Conservation (phyloP, 306 rosid genomes). For the Sphenostylis stenocarpa region DNA sequence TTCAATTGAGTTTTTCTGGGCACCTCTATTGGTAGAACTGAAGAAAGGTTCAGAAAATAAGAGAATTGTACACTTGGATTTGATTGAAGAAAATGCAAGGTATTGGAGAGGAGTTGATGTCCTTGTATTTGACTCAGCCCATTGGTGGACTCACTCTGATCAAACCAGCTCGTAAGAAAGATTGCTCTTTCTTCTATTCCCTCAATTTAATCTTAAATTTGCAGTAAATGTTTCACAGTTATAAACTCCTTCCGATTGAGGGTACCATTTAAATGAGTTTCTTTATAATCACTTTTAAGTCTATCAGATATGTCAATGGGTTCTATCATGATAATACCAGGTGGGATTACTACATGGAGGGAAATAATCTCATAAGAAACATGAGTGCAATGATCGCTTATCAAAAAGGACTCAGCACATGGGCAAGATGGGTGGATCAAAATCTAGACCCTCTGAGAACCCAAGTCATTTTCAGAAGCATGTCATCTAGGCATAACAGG, state of each 20-base stretch:
- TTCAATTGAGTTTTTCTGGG: constrained; percentile 85
- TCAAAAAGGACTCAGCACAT: constrained; percentile 74
- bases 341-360: constrained; percentile 87
- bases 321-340: constrained; percentile 38
- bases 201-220: not conserved
- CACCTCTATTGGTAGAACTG: constrained; percentile 81
- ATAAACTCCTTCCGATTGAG: too few relatives aligned
- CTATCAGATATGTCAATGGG: not conserved
- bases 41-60: constrained; percentile 58
- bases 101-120: constrained; percentile 87
- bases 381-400: constrained; percentile 85
- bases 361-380: constrained; percentile 36
- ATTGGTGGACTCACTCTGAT: constrained; percentile 92
- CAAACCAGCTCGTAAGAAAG: constrained; percentile 67
- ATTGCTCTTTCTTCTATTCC: not conserved
- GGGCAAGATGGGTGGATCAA: constrained; percentile 85
- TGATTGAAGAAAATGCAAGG: constrained; percentile 80
- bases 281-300: too few relatives aligned
- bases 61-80: constrained; percentile 71
- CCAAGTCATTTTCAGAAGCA: constrained; percentile 70
- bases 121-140: constrained; percentile 89
- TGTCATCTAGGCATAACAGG: constrained; percentile 93
- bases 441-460: constrained; percentile 59
- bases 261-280: too few relatives aligned
- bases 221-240: not conserved